Evolutionary conservation across 2,329 filamentous ascomycete species (phyloP).

Genomic region (Arthroderma sp.): DNA sequence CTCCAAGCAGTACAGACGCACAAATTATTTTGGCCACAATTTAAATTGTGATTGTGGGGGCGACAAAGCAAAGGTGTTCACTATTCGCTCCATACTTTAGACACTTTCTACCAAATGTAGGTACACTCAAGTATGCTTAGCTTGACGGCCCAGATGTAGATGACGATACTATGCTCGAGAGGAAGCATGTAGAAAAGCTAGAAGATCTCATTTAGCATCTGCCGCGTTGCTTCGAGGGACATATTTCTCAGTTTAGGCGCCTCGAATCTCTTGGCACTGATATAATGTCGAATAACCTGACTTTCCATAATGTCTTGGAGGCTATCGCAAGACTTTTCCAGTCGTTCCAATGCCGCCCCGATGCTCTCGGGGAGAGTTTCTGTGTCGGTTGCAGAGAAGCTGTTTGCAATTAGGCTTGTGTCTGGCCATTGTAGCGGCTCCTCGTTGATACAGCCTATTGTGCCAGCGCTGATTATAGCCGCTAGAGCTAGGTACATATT

Average conservation of each 20-base stretch:
- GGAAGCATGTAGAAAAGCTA: neutral
- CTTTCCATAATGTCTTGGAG: neutral
- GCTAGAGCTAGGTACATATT: constrained; percentile 19
- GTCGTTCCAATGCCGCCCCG: neutral
- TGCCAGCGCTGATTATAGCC: constrained; percentile 4
- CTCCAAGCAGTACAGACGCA: no score
- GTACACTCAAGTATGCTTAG: neutral
- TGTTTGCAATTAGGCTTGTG: neutral
- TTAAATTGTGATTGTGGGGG: no score
- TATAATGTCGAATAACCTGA: neutral
- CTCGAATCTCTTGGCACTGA: neutral
- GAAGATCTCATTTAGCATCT: neutral
- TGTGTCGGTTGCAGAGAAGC: neutral
- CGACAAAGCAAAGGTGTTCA: no score
- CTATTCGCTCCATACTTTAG: no score
- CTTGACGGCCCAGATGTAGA: neutral
- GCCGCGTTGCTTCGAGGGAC: neutral
- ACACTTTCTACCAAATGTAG: no score
- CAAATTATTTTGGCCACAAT: no score
- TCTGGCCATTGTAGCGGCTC: neutral
- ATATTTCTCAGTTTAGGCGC: neutral
- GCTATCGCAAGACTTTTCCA: neutral
- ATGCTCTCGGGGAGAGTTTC: neutral
- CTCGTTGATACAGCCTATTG: neutral
- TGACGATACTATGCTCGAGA: neutral